These are phyloP conservation scores for Leishmania martiniquensis DNA, from an alignment of 208 protist species.

Conservation along the genomic window DNA sequence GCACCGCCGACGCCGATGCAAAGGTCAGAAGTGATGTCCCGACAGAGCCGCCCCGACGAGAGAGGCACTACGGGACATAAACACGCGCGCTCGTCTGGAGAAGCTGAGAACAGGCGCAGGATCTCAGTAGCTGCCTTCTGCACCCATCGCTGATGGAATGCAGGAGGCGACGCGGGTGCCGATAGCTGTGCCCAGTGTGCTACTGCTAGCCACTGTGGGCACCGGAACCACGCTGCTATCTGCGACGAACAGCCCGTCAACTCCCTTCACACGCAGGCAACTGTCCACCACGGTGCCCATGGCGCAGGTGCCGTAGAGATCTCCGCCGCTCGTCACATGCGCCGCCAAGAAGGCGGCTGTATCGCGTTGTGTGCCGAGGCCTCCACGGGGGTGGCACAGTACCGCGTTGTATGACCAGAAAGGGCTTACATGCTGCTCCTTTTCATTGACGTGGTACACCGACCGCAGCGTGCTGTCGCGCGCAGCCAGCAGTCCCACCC, in stretches of 20 bases:
- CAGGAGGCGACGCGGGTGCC: constrained; percentile 55
- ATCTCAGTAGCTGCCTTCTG: neutral
- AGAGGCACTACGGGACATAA: neutral
- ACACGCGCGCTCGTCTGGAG: neutral
- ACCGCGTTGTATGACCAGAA: constrained; percentile 53
- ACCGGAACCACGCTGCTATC: constrained; percentile 76
- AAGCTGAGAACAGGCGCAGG: neutral
- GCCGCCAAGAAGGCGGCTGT: constrained; percentile 63
- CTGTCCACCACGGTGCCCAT: constrained; percentile 67
- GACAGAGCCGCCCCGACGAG: neutral
- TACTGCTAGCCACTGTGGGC: constrained; percentile 63
- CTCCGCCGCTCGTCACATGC: constrained; percentile 39
- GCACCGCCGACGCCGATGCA: neutral
- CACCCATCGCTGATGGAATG: constrained; percentile 7
- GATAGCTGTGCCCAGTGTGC: constrained; percentile 62
- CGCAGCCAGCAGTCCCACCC: constrained; percentile 63
- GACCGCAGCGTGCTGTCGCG: constrained; percentile 38
- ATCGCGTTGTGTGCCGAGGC: constrained; percentile 48
- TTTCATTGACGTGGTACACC: constrained; percentile 45
- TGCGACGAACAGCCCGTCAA: constrained; percentile 62
- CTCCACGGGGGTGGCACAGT: constrained; percentile 42
- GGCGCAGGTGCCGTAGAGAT: constrained; percentile 79
- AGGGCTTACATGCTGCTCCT: constrained; percentile 36
- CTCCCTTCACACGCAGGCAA: constrained; percentile 50
- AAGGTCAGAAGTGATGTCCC: neutral